Base-by-base conservation (phyloP, 306 rosid genomes). In the Citrullus amarus region DNA sequence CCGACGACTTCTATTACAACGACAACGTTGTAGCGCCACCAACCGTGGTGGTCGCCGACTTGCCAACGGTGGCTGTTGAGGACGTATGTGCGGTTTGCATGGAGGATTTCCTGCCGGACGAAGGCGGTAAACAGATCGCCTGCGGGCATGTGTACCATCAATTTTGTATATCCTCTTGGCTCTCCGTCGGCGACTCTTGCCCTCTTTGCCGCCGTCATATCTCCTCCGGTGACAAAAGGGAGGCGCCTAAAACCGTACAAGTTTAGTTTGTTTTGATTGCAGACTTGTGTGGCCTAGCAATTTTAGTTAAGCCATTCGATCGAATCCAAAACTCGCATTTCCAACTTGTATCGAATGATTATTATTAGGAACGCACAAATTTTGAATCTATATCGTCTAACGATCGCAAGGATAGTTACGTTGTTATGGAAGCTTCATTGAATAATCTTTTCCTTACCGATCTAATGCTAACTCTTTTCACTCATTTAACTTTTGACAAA, bases 131-230 rank as follows among this genome's bases (percentile, higher is more conserved):
- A 61, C 83, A 73, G 85, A 75, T 88, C 44, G 88, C 90, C 0
- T 90, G 97, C 43, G 93, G 93, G 8, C 97, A 90, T 38, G 85
- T 87, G 57, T 88, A 87, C 86, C 96, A 92, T 36, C 80, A 87
- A 34, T 44, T 56, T 32, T 92, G 97, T 82, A 86, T 92, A 78
- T 34, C 88, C 76, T 10, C 86, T 6, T 92, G 97, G 97, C 85
- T 92, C 50, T 82, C 88, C 38, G 72, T 44, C 75, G 81, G 81
- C 69, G 85, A 81, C 79, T 86, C 85, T 72, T 90, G 97, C 78
- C 97, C 97, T 0, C 89, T 90, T n/a, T 92, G 96, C 85, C 97
- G 97, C 56, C 54, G 78, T 78, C 73, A 77, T 36, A 36, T 91
- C 82, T 46, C 84, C 80, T 54, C 84, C 79, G 38, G 54, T 61